phyloP scores from a whole-genome alignment of 1,284 basidiomycete species.

The Puccinia novopanici region DNA sequence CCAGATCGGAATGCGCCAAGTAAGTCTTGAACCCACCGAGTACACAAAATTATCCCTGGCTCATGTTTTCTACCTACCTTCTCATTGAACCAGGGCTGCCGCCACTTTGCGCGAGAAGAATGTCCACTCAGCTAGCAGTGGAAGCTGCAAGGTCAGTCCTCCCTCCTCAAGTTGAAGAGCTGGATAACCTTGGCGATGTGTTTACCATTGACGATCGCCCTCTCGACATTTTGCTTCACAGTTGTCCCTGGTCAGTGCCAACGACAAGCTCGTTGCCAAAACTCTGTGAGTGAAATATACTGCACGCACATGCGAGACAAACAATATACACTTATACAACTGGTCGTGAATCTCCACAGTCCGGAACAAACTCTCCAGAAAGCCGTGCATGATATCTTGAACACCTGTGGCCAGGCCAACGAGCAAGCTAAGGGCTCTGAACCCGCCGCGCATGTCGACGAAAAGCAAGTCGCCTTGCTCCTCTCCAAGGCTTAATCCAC shows the following conservation, averaged over 20 bases:
- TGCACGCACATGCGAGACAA: neutral
- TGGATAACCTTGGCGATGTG: neutral
- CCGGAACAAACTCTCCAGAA: neutral
- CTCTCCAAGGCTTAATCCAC: slow-evolving; percentile 3
- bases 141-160: neutral
- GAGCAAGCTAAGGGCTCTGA: neutral
- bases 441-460: neutral
- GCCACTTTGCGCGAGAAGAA: slow-evolving; percentile 1
- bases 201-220: neutral
- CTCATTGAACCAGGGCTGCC: neutral
- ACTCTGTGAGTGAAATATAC: neutral
- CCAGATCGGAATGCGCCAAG: neutral
- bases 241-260: neutral
- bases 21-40: neutral
- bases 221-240: neutral
- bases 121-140: neutral
- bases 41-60: neutral
- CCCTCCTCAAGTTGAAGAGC: neutral
- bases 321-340: no score
- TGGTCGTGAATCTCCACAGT: neutral
- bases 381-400: neutral
- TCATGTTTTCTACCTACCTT: neutral
- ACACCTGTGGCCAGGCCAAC: neutral
- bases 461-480: slow-evolving; percentile 1
- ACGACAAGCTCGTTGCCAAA: neutral